Percentiles rank a stretch among this genome's conserved stretches.
These are phyloP conservation scores for Sordariomycetes sp. DNA, from an alignment of 2,329 filamentous ascomycete genomes.

Conservation along the genomic window DNA sequence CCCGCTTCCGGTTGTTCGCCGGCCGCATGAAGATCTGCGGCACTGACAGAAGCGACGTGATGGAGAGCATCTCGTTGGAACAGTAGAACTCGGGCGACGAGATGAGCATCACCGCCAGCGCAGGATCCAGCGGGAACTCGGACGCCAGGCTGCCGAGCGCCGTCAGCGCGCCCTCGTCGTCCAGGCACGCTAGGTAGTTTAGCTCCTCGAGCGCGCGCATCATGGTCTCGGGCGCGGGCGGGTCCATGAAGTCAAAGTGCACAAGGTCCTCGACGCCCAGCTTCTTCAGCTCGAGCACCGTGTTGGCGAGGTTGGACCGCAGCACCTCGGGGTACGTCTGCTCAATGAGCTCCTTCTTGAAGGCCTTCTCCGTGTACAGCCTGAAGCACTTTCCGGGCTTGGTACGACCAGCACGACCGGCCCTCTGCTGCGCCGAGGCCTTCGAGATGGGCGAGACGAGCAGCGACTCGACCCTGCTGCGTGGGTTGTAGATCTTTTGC, in stretches of 20 bases:
- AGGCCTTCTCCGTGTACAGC: conserved; percentile 86
- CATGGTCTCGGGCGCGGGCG: conserved; percentile 91
- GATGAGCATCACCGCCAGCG: conserved; percentile 94
- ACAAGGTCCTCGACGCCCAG: conserved; percentile 90
- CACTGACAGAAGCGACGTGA: conserved; percentile 86
- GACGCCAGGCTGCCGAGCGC: conserved; percentile 75
- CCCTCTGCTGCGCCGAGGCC: conserved; percentile 90
- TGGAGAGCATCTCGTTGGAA: conserved; percentile 93
- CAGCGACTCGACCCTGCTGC: conserved; percentile 89
- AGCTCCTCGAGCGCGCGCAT: conserved; percentile 97
- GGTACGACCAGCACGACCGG: conserved; percentile 98
- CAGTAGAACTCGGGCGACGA: conserved; percentile 96
- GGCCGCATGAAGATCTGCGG: conserved; percentile 90
- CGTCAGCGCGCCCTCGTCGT: conserved; percentile 92
- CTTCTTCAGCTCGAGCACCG: conserved; percentile 93
- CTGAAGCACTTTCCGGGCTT: conserved; percentile 97
- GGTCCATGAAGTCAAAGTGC: conserved; percentile 98
- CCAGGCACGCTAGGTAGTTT: conserved; percentile 91
- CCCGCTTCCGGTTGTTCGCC: conserved; percentile 70
- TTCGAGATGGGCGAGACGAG: conserved; percentile 98
- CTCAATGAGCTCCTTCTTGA: conserved; percentile 96
- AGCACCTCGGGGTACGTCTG: conserved; percentile 95
- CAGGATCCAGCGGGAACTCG: conserved; percentile 88
- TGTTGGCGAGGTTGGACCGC: conserved; percentile 86
- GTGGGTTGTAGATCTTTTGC: conserved; percentile 97